Evolutionary conservation across 306 rosid genomes (phyloP).

Genomic region (Castanea sativa): DNA sequence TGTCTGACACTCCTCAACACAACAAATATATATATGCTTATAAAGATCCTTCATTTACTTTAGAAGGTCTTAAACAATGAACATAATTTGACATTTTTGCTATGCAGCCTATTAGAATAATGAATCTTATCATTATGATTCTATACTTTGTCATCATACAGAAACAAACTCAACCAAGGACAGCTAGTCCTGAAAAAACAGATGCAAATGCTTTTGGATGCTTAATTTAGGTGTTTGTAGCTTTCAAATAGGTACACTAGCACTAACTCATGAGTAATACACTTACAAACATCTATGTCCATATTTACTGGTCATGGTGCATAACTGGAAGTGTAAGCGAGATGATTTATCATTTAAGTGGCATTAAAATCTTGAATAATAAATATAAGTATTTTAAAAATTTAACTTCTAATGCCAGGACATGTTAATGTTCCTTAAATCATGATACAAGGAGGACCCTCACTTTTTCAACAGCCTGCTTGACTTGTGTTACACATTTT

Average conservation of each 20-base stretch:
- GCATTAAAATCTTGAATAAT: neutral
- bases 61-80: neutral
- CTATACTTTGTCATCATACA: neutral
- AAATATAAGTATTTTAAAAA: neutral
- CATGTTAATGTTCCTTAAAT: neutral
- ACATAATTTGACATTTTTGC: neutral
- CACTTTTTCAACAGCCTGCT: neutral
- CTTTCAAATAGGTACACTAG: neutral
- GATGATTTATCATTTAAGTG: neutral
- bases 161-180: neutral
- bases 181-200: neutral
- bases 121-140: neutral
- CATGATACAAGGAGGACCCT: neutral
- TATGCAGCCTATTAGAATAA: neutral
- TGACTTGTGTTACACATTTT: neutral
- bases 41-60: neutral
- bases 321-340: neutral
- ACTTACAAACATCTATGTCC: neutral
- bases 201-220: neutral
- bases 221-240: neutral
- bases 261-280: neutral
- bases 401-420: neutral
- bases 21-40: neutral
- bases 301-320: neutral
- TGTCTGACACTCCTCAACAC: neutral